Conservation (phyloP, 1,139 yeast genomes). For the Yarrowia galli region DNA sequence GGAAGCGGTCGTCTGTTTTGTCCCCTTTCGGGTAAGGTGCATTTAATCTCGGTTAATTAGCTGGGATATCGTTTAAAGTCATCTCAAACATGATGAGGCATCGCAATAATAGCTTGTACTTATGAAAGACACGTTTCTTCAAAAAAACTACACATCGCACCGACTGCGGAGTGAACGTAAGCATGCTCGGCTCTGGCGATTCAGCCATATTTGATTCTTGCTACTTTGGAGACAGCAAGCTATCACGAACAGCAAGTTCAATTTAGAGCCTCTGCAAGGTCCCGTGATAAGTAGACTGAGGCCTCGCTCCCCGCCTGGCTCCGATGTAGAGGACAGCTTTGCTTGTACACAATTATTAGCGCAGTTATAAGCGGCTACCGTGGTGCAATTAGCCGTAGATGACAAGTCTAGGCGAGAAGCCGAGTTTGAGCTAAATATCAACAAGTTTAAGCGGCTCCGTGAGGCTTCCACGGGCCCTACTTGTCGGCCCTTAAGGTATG, state of each 20-base stretch:
- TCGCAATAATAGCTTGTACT: too few relatives aligned
- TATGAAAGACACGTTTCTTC: background rate
- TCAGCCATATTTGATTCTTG: too few relatives aligned
- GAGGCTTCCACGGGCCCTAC: background rate
- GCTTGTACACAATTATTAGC: background rate
- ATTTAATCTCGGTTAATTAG: constrained; percentile 7
- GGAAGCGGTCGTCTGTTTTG: background rate
- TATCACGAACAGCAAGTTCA: too few relatives aligned
- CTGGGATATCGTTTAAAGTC: background rate
- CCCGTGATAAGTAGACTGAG: too few relatives aligned
- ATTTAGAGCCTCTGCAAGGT: too few relatives aligned
- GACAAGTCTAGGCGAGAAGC: background rate
- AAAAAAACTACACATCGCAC: background rate
- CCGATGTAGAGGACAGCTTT: background rate
- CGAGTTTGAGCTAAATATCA: background rate
- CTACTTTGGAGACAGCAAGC: too few relatives aligned
- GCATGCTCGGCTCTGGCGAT: too few relatives aligned
- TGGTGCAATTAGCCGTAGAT: too few relatives aligned
- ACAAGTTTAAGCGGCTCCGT: constrained; percentile 1
- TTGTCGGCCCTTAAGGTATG: too few relatives aligned
- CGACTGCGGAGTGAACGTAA: background rate
- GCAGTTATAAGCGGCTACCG: background rate
- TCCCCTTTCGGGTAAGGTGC: background rate
- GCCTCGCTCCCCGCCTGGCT: background rate
- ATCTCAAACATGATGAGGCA: too few relatives aligned